Evolutionary conservation across 768 basidiomycete species (phyloP).

Genomic region (Podaxis pistillaris): DNA sequence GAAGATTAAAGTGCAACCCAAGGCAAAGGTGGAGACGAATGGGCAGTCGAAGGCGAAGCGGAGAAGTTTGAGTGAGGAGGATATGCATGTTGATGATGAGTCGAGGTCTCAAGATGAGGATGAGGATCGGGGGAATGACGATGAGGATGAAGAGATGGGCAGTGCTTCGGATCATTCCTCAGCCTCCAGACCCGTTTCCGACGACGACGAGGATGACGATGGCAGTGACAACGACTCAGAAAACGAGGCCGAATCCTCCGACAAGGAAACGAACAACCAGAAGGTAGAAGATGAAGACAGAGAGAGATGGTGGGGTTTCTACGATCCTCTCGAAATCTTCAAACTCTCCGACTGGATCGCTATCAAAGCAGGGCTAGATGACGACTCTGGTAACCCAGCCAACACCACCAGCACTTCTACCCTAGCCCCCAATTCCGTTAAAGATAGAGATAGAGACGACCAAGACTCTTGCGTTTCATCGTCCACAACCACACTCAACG

Average conservation of each 20-base stretch:
- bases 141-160: constrained; percentile 17
- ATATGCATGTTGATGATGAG: background rate
- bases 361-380: constrained; percentile 44
- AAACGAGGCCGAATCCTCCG: background rate
- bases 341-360: constrained; percentile 67
- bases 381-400: constrained; percentile 20
- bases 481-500: constrained; percentile 12
- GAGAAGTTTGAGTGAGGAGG: background rate
- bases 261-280: constrained; percentile 4
- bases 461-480: constrained; percentile 17
- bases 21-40: constrained; percentile 43
- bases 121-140: constrained; percentile 14
- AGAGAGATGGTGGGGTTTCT: constrained; percentile 78
- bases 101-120: constrained; percentile 17
- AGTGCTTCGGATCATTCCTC: background rate
- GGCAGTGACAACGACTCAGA: constrained; percentile 23
- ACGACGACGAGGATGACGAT: constrained; percentile 5
- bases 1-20: constrained; percentile 26
- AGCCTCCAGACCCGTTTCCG: background rate
- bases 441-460: background rate
- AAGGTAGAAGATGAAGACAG: constrained; percentile 34
- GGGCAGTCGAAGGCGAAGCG: constrained; percentile 16
- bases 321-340: constrained; percentile 59
- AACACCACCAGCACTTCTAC: background rate
- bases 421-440: background rate